phyloP scores from a whole-genome alignment of 129 eudicot genomes.

The Centella asiatica region DNA sequence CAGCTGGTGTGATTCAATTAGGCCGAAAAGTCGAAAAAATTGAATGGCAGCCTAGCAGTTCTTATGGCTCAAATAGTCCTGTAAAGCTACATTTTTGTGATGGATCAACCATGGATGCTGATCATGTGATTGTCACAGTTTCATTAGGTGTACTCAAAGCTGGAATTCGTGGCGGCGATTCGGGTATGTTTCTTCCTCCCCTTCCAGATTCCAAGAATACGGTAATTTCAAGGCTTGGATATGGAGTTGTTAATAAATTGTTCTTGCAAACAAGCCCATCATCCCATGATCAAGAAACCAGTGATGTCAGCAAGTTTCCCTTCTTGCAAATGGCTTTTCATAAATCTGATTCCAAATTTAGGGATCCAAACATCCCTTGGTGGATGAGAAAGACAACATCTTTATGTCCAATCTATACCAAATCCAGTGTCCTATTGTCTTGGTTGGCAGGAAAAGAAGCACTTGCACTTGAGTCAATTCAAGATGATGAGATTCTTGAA shows the following conservation, averaged over 20 bases:
- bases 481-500: constrained; percentile 51
- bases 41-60: constrained; percentile 46
- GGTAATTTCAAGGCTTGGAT: constrained; percentile 74
- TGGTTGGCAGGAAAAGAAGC: constrained; percentile 97
- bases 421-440: constrained; percentile 54
- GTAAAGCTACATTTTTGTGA: constrained; percentile 70
- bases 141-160: constrained; percentile 87
- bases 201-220: constrained; percentile 54
- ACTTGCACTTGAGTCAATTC: constrained; percentile 51
- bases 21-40: constrained; percentile 54
- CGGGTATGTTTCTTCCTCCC: constrained; percentile 55
- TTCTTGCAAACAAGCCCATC: constrained; percentile 46
- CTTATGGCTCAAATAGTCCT: constrained; percentile 30
- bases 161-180: constrained; percentile 32
- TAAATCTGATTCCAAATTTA: constrained; percentile 36
- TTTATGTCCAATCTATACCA: constrained; percentile 52
- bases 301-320: constrained; percentile 33
- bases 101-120: constrained; percentile 63
- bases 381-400: constrained; percentile 82
- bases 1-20: constrained; percentile 56
- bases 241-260: constrained; percentile 88
- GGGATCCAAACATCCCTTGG: constrained; percentile 55
- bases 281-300: constrained; percentile 17
- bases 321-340: constrained; percentile 68
- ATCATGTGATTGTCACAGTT: constrained; percentile 82